Evolutionary conservation across 176 grass and related monocot genomes (phyloP).

Genomic region (Oryza nivara): DNA sequence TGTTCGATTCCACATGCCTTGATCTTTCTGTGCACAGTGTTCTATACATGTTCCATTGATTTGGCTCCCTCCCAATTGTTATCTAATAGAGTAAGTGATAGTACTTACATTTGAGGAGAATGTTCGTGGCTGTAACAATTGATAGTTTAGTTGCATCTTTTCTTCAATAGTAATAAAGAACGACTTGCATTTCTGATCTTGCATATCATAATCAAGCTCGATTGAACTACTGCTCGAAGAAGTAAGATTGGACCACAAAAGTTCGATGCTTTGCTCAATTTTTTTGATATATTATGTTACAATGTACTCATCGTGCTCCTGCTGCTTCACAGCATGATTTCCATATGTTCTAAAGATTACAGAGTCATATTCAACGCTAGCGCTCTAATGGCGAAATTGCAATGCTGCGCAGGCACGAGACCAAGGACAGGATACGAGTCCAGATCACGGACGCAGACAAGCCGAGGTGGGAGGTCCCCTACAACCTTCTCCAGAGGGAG

Average conservation of each 20-base stretch:
- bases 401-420: conserved; percentile 72
- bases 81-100: too few relatives aligned
- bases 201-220: neutral
- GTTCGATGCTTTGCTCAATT: neutral
- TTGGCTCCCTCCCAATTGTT: neutral
- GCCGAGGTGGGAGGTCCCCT: conserved; percentile 91
- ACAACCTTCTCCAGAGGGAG: conserved; percentile 74
- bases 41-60: neutral
- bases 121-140: conserved; percentile 24
- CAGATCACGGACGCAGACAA: conserved; percentile 86
- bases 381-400: conserved; percentile 32
- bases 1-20: neutral
- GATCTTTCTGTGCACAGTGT: neutral
- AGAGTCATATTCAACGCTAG: neutral
- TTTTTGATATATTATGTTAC: neutral
- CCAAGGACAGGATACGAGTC: conserved; percentile 66
- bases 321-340: neutral
- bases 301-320: neutral
- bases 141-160: neutral
- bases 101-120: neutral
- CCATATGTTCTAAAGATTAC: conserved; percentile 22
- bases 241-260: neutral
- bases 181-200: neutral
- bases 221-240: too few relatives aligned
- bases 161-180: neutral